Conservation (phyloP, 2,329 filamentous ascomycete species). For the Microascus cirrosus region DNA sequence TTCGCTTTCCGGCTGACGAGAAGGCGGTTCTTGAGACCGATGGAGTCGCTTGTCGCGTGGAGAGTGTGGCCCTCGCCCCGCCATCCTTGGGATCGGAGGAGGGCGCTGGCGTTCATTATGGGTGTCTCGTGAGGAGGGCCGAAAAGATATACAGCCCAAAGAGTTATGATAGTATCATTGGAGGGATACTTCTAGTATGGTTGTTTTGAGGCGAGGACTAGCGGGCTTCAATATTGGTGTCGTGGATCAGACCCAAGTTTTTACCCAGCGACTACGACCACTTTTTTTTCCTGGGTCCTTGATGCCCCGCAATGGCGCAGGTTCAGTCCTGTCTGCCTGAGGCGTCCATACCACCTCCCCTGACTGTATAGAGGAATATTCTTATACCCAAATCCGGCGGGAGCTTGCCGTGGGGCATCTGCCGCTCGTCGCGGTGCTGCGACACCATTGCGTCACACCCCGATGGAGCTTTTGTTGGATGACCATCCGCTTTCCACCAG, state of each 20-base stretch:
- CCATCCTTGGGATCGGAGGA: slow-evolving; percentile 83
- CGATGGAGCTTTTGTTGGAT: not conserved
- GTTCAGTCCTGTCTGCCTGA: not conserved
- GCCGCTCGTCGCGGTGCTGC: not conserved
- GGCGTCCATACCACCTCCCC: not conserved
- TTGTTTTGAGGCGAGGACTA: not conserved
- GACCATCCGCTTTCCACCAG: not conserved
- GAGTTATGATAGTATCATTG: not conserved
- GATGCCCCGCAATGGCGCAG: not conserved
- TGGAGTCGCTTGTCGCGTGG: slow-evolving; percentile 59
- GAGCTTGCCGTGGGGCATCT: not conserved
- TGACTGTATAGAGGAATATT: not conserved
- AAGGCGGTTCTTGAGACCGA: slow-evolving; percentile 73
- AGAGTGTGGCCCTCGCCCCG: slow-evolving; percentile 79
- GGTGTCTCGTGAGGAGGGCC: not conserved
- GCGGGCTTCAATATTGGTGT: not conserved
- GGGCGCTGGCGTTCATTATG: slow-evolving; percentile 71
- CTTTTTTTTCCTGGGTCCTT: not conserved
- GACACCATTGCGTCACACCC: slow-evolving; percentile 4
- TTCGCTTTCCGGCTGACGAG: slow-evolving; percentile 76
- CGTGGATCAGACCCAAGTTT: not conserved
- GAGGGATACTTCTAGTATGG: not conserved
- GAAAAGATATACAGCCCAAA: not conserved
- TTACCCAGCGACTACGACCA: not conserved
- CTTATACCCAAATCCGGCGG: not conserved